A percentile compares a stretch with the other conserved stretches of the same genome.
Conservation (phyloP, 2,329 filamentous ascomycete genomes). For the Hypoxylon sp. region DNA sequence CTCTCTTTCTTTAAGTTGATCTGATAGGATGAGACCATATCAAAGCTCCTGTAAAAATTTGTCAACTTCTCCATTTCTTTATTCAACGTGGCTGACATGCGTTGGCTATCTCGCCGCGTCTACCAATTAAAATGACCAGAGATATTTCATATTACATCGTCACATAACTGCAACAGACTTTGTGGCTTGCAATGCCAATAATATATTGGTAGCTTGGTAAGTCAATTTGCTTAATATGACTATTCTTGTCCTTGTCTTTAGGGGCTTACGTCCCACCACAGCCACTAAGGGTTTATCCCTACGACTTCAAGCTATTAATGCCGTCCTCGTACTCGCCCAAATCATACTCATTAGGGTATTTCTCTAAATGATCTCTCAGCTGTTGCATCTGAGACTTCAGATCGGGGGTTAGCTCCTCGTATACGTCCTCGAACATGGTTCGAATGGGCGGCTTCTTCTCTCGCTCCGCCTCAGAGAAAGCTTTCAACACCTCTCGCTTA, state of each 20-base stretch:
- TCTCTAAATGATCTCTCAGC: constrained; percentile 81
- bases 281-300: too few relatives aligned
- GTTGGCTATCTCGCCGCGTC: constrained; percentile 29
- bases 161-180: constrained; percentile 5
- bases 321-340: constrained; percentile 81
- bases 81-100: constrained; percentile 37
- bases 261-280: too few relatives aligned
- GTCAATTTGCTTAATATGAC: neutral
- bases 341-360: constrained; percentile 95
- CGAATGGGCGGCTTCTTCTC: constrained; percentile 82
- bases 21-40: constrained; percentile 25
- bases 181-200: constrained; percentile 1
- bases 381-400: constrained; percentile 79
- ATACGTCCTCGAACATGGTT: constrained; percentile 87
- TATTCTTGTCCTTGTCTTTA: neutral
- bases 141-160: constrained; percentile 14
- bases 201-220: neutral
- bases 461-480: constrained; percentile 86
- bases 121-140: constrained; percentile 27
- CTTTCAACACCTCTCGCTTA: constrained; percentile 82
- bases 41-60: constrained; percentile 17
- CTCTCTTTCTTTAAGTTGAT: neutral
- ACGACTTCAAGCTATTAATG: constrained; percentile 68
- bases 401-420: constrained; percentile 87
- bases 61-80: constrained; percentile 32